phyloP scores from a whole-genome alignment of 2,329 filamentous ascomycete species.

The Aureobasidium vineae region DNA sequence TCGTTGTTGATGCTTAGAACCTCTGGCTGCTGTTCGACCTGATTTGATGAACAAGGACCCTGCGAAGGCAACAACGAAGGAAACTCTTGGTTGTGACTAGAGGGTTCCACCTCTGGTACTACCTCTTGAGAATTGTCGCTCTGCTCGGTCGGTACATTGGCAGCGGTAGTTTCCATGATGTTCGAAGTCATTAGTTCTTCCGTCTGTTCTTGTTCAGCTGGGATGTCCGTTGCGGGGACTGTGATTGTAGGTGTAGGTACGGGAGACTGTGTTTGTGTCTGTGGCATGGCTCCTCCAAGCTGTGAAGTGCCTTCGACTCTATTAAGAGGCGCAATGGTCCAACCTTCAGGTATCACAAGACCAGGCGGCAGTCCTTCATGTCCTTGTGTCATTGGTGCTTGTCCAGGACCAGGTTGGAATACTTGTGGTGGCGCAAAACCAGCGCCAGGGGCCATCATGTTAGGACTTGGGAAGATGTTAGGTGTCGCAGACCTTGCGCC shows the following conservation, averaged over 20 bases:
- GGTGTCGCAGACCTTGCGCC: not conserved
- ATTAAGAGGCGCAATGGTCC: conserved; percentile 50
- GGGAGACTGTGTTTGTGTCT: conserved; percentile 1
- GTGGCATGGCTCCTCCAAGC: not conserved
- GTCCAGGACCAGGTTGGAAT: conserved; percentile 36
- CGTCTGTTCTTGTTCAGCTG: not conserved
- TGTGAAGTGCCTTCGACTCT: conserved; percentile 32
- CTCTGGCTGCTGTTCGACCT: not conserved
- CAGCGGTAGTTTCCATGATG: not conserved
- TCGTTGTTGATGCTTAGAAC: not conserved
- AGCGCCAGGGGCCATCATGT: not conserved
- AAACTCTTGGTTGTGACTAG: not conserved
- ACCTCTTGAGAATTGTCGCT: not conserved
- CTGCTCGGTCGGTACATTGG: not conserved
- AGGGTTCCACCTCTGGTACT: not conserved
- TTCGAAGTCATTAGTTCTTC: not conserved
- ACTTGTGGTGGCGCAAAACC: conserved; percentile 36
- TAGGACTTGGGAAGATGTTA: not conserved
- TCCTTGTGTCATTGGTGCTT: conserved; percentile 42
- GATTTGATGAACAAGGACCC: not conserved
- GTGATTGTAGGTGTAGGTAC: not conserved
- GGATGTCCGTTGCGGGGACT: not conserved
- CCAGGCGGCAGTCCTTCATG: conserved; percentile 52
- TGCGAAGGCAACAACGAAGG: not conserved
- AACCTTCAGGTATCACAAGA: conserved; percentile 53